Conservation (phyloP, 2,329 filamentous ascomycete species). For the Phyllosticta citrichinensis region DNA sequence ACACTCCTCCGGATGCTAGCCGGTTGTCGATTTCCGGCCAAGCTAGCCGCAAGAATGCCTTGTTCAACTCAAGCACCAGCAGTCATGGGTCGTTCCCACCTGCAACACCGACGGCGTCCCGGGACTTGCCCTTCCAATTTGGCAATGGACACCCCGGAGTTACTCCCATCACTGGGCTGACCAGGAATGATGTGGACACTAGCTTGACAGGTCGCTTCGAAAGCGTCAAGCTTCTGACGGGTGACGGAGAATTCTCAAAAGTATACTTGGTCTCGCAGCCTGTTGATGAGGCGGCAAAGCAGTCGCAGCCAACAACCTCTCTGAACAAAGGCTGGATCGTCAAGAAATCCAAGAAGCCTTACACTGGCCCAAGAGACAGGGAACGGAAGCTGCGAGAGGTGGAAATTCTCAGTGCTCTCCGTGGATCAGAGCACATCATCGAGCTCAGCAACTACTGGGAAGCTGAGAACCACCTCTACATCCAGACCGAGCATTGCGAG, state of each 20-base stretch:
- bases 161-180: conserved; percentile 51
- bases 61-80: conserved; percentile 30
- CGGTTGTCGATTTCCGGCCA: conserved; percentile 66
- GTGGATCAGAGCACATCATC: conserved; percentile 74
- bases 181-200: conserved; percentile 65
- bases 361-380: conserved; percentile 69
- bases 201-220: conserved; percentile 67
- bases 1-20: conserved; percentile 71
- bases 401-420: conserved; percentile 63
- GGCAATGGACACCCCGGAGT: conserved; percentile 52
- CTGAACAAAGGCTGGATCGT: conserved; percentile 63
- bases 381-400: conserved; percentile 78
- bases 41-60: conserved; percentile 25
- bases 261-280: conserved; percentile 69
- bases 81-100: conserved; percentile 49
- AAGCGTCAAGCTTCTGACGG: conserved; percentile 62
- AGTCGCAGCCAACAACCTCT: conserved; percentile 17
- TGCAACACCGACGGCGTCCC: conserved; percentile 69
- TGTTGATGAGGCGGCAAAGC: conserved; percentile 22
- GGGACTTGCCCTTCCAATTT: conserved; percentile 47
- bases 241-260: conserved; percentile 84
- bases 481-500: conserved; percentile 95
- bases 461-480: conserved; percentile 74
- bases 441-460: conserved; percentile 85
- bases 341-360: conserved; percentile 81